Conservation (phyloP, 2,329 filamentous ascomycete genomes). For the Furcasterigmium sp. region DNA sequence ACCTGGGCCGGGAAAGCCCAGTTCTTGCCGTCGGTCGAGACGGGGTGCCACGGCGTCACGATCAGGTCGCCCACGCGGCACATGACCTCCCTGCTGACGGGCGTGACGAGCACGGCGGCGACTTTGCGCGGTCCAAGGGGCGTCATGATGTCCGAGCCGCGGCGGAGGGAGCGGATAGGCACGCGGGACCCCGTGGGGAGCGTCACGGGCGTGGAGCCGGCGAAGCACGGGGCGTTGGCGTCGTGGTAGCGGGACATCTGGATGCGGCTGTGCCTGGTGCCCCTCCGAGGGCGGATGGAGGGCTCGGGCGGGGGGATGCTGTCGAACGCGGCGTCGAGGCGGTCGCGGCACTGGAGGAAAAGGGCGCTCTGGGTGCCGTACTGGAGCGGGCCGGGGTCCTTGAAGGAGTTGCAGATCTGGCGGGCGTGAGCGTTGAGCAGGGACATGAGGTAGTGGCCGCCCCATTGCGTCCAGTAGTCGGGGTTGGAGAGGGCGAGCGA, state of each 20-base stretch:
- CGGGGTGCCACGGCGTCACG: slow-evolving; percentile 57
- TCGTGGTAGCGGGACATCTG: slow-evolving; percentile 40
- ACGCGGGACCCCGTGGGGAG: slow-evolving; percentile 34
- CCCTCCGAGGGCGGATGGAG: slow-evolving; percentile 15
- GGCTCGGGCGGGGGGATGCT: slow-evolving; percentile 37
- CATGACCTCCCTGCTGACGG: slow-evolving; percentile 31
- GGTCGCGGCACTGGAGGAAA: slow-evolving; percentile 44
- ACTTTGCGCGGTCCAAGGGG: slow-evolving; percentile 44
- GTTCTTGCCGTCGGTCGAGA: slow-evolving; percentile 28
- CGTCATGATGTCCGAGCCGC: slow-evolving; percentile 44
- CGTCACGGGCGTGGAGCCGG: slow-evolving; percentile 38
- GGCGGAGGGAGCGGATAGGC: slow-evolving; percentile 35
- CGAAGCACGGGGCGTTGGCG: slow-evolving; percentile 44
- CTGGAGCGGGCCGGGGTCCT: slow-evolving; percentile 51
- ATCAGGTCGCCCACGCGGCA: slow-evolving; percentile 40
- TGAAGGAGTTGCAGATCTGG: slow-evolving; percentile 58
- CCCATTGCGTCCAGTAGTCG: slow-evolving; percentile 45
- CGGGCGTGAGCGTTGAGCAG: slow-evolving; percentile 49
- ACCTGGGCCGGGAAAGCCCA: slow-evolving; percentile 44
- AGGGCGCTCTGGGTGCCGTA: slow-evolving; percentile 47
- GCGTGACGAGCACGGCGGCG: slow-evolving; percentile 44
- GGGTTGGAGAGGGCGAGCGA: slow-evolving; percentile 35
- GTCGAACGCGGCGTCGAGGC: slow-evolving; percentile 45
- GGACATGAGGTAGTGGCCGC: slow-evolving; percentile 51
- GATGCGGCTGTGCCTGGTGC: slow-evolving; percentile 9